Evolutionary conservation across 768 basidiomycete genomes (phyloP), one percentile per base, ranked within the genome.

Genomic region (Gyrodon lividus): DNA sequence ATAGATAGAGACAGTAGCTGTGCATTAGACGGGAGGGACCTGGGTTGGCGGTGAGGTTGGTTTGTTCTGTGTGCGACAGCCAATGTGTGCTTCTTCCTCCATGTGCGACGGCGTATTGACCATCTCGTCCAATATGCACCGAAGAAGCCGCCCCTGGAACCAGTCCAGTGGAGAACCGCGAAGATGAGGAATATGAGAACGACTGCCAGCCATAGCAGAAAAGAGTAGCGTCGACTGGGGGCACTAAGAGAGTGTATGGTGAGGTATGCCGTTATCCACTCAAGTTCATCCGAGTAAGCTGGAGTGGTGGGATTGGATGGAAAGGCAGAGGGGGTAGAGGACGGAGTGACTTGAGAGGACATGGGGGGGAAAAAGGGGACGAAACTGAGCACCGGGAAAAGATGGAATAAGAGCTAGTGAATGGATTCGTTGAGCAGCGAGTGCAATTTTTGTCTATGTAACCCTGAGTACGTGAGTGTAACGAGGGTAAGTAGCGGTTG

Each of bases 121-220:
- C 82, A 84, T 65, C 79, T 82, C 17, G 67, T 74, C 79, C 82
- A 87, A 20, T 70, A 49, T 2, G 83, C 81, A 19, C 81, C 81
- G 2, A 77, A 8, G 2, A 67, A 66, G 6, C 81, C 74, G 12
- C 70, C 72, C 28, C 72, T 66, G 20, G 68, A 58, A 35, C 74
- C 72, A 13, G 74, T 67, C 67, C 72, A 72, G 51, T 79, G 80
- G 26, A 78, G 59, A 22, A 74, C 22, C 16, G 74, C 69, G 47
- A 74, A 73, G 10, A 60, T 46, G 52, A 80, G 44, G 57, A 77
- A 72, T 40, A 77, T 56, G 50, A 71, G 51, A 17, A 65, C 72
- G 53, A 86, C 67, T 14, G 69, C 66, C n/a, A 84, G 57, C 84
- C 84, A 87, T 26, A 86, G 69, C 52, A 81, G 54, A 61, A 83